Base-by-base conservation (phyloP, 2,329 filamentous ascomycete species). In the Ascocoryne sarcoides region DNA sequence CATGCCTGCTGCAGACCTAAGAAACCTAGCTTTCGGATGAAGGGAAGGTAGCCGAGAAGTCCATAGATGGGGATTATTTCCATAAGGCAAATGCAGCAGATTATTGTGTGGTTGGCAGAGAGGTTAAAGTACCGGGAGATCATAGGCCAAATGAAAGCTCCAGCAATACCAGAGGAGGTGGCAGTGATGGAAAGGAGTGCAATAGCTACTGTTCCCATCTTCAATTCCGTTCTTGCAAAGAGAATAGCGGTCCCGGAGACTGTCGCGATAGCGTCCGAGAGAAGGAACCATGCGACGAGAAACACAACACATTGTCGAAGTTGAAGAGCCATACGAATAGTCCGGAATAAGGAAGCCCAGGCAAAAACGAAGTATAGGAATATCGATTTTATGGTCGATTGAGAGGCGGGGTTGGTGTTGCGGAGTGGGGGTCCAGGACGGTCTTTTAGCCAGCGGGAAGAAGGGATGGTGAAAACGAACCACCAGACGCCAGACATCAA, bases 41-140 rank as follows among this genome's bases (percentile, higher is more conserved):
- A 78, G 0, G 89, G 87, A 14, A 96, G 71, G 56, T 90, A 95
- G 1, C 90, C 89, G 15, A 94, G 64, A 10, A 98, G 69, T 0
- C 89, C 90, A 57, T 98, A 98, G 1, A 96, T 57, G 0, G 92
- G 92, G 36, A 98, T 95, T 21, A 94, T 65, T 61, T 95, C 89
- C 56, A 98, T 95, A 3, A 96, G 67, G 4, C 71, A 73, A 48
- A 95, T 90, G 58, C 89, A 95, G 15, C 82, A 79, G 30, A 96
- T 71, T 41, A 96, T 93, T 1, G 89, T 95, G 49, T 90, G 86
- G 35, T 84, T 82, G 0, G 90, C 85, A 42, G 74, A 73, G 29
- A 94, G 69, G 10, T 73, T 70, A 51, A 90, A 73, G 16, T 71
- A 64, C 7, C 76, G 74, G 7, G 86, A 89, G 26, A 95, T 67